A percentile compares a stretch with the other conserved stretches of the same genome.
Evolutionary conservation across 805 yeast species (phyloP).

Genomic region (Phaffomyces opuntiae): DNA sequence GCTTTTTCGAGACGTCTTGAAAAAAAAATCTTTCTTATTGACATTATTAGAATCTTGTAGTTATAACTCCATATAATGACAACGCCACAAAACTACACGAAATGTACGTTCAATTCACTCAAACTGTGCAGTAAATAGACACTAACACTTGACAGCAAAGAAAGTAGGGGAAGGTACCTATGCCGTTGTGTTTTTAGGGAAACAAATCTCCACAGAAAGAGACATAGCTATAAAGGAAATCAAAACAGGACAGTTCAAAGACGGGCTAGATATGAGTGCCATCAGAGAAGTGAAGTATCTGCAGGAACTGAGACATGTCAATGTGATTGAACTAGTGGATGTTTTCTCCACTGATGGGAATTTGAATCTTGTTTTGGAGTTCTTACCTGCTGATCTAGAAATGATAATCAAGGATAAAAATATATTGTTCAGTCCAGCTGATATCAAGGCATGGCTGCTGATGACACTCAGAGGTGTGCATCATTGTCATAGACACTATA

Average conservation of each 20-base stretch:
- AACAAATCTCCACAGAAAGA: conserved; percentile 45
- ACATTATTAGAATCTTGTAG: background rate
- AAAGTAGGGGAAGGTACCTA: conserved; percentile 99
- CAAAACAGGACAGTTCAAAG: conserved; percentile 89
- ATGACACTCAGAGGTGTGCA: conserved; percentile 94
- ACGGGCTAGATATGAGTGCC: conserved; percentile 97
- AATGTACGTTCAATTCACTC: background rate
- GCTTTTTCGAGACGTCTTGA: no score
- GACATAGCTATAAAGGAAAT: conserved; percentile 91
- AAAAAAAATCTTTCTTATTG: no score
- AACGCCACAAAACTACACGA: background rate
- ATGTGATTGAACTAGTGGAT: conserved; percentile 83
- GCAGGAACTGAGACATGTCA: conserved; percentile 71
- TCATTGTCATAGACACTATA: conserved; percentile 89
- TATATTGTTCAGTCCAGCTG: conserved; percentile 74
- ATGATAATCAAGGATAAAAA: conserved; percentile 75
- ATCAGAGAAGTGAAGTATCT: conserved; percentile 85
- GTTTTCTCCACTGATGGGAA: conserved; percentile 64
- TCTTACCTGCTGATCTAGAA: conserved; percentile 87
- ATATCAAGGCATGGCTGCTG: conserved; percentile 86
- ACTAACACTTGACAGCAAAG: conserved; percentile 38
- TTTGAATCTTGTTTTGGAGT: conserved; percentile 86
- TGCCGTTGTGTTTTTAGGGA: conserved; percentile 91
- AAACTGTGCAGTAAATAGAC: no score
- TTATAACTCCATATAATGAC: background rate